phyloP scores from a whole-genome alignment of 1,284 basidiomycete species.

The Apiotrichum porosum region DNA sequence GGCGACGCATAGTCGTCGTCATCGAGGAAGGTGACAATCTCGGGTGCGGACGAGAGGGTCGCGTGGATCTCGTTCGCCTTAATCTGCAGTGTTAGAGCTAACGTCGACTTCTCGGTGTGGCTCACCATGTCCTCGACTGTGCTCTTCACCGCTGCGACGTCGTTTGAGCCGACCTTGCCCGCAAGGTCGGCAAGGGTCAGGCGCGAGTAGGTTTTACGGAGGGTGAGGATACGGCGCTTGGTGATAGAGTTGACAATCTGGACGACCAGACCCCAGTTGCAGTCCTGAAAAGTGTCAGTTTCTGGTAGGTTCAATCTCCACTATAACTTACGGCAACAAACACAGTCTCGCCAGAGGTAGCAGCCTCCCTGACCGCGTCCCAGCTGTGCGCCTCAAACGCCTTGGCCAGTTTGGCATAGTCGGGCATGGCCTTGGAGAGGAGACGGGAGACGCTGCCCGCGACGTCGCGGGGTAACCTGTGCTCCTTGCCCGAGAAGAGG shows the following conservation, averaged over 20 bases:
- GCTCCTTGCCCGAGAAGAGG: constrained; percentile 27
- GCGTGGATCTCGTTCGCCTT: constrained; percentile 19
- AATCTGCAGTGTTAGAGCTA: too few species aligned
- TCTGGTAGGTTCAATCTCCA: neutral
- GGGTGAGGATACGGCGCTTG: constrained; percentile 28
- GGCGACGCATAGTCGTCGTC: constrained; percentile 20
- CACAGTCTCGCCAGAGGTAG: neutral
- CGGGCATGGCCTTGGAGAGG: constrained; percentile 27
- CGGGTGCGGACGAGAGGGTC: constrained; percentile 6
- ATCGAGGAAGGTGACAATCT: constrained; percentile 33
- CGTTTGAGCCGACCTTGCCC: constrained; percentile 14
- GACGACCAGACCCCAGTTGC: constrained; percentile 32
- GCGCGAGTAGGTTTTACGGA: constrained; percentile 32
- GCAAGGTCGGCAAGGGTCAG: constrained; percentile 28
- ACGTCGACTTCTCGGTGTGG: neutral
- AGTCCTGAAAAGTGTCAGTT: constrained; percentile 32
- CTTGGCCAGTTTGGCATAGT: constrained; percentile 35
- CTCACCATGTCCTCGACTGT: constrained; percentile 30
- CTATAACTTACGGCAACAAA: constrained; percentile 26
- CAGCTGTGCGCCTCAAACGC: constrained; percentile 32
- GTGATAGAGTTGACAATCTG: constrained; percentile 31
- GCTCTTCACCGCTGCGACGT: constrained; percentile 5
- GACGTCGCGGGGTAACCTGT: constrained; percentile 32
- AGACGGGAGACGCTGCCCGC: constrained; percentile 20
- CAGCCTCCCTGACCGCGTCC: constrained; percentile 17